Conservation (phyloP, 2,329 filamentous ascomycete species). For the Malbranchea zuffiana region DNA sequence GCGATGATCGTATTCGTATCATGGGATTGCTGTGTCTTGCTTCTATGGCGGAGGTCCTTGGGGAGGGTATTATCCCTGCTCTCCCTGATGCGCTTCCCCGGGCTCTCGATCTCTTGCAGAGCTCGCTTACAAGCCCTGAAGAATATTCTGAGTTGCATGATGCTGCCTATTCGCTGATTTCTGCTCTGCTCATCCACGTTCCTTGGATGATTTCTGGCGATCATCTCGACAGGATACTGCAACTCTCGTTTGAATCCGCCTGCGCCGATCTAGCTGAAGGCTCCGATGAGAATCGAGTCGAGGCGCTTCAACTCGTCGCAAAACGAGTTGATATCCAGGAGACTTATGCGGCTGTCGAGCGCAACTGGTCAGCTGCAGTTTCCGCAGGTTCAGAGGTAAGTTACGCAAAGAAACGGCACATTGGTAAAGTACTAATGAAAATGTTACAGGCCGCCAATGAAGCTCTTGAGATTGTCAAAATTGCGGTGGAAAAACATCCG, state of each 20-base stretch:
- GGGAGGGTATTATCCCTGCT: conserved; percentile 74
- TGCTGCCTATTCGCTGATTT: conserved; percentile 69
- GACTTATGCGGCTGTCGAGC: conserved; percentile 61
- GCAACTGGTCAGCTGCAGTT: conserved; percentile 59
- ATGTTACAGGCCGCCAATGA: conserved; percentile 51
- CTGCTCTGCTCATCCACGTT: conserved; percentile 66
- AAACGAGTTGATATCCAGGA: conserved; percentile 65
- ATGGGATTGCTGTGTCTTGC: conserved; percentile 83
- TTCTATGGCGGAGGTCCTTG: conserved; percentile 77
- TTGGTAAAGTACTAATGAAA: conserved; percentile 1
- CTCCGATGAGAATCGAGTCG: conserved; percentile 52
- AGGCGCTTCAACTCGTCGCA: conserved; percentile 64
- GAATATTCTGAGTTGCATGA: conserved; percentile 60
- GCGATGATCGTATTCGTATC: conserved; percentile 60
- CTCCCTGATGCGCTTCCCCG: conserved; percentile 65
- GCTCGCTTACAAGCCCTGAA: conserved; percentile 46
- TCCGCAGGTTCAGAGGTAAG: conserved; percentile 52
- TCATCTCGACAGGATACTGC: conserved; percentile 61
- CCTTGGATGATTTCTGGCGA: conserved; percentile 78
- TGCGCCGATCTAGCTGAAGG: conserved; percentile 50
- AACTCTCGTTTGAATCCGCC: conserved; percentile 62
- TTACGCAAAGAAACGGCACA: no score
- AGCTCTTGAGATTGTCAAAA: conserved; percentile 56
- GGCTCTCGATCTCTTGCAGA: conserved; percentile 58
- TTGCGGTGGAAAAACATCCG: conserved; percentile 62